phyloP scores from a whole-genome alignment of 2,329 filamentous ascomycete genomes.

The Teratosphaeria nubilosa region DNA sequence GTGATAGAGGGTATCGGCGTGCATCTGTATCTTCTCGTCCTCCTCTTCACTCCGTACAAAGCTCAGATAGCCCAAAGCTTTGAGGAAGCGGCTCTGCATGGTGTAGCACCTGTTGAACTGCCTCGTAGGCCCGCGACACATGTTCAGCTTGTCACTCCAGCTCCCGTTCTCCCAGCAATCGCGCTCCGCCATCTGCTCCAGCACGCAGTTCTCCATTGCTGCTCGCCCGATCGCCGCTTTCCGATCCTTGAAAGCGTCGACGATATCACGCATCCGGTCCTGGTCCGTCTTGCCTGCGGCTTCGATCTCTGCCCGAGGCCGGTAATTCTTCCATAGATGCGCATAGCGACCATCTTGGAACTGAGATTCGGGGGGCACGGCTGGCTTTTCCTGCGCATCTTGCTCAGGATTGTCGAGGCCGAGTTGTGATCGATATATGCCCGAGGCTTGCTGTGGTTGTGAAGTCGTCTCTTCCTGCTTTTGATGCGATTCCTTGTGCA shows the following conservation, averaged over 20 bases:
- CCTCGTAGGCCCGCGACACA: constrained; percentile 70
- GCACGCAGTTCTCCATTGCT: constrained; percentile 84
- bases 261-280: constrained; percentile 68
- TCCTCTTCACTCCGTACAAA: constrained; percentile 54
- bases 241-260: constrained; percentile 76
- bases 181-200: constrained; percentile 74
- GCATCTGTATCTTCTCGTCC: constrained; percentile 86
- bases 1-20: constrained; percentile 83
- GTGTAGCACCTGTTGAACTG: constrained; percentile 79
- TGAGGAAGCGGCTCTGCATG: constrained; percentile 83
- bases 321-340: constrained; percentile 88
- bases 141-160: constrained; percentile 57
- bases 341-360: constrained; percentile 66
- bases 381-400: constrained; percentile 19
- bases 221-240: constrained; percentile 67
- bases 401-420: constrained; percentile 9
- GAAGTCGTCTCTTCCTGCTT: constrained; percentile 43
- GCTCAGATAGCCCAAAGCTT: constrained; percentile 77
- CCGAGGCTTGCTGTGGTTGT: constrained; percentile 17
- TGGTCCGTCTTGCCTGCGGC: constrained; percentile 61
- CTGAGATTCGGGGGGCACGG: constrained; percentile 45
- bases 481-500: constrained; percentile 69
- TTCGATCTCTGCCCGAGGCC: constrained; percentile 60
- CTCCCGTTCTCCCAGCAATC: constrained; percentile 70
- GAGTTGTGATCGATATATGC: constrained; percentile 22